Base-by-base conservation (phyloP, 768 basidiomycete species). In the Hypholoma fasciculare region DNA sequence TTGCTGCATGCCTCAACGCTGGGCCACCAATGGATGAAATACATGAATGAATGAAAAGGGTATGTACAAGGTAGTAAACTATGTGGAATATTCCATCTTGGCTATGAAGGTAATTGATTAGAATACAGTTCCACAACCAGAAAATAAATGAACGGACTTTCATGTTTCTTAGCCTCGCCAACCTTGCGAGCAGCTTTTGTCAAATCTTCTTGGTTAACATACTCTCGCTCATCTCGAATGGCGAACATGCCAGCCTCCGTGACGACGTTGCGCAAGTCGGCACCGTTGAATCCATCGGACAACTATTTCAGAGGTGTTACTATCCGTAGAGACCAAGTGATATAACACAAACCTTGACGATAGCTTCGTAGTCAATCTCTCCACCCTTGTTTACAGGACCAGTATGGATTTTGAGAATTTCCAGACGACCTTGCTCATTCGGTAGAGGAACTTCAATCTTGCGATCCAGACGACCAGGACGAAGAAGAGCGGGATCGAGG, bases 171-270 rank as follows among this genome's bases (percentile, higher is more conserved):
- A 14, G 94, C 92, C 66, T 98, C 96, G 42, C 88, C 86, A 17
- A 98, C 88, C 71, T 99, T 99, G 63, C 97, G 82, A 40, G 92
- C 94, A 16, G 96, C 96, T 77, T 98, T 98, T 59, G 90, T 93
- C 56, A 97, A 78, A 74, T 99, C 96, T 68, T 98, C 96, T 72
- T 99, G 96, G 52, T 85, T 88, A 55, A 96, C 78, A 63, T 94
- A 95, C 67, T 96, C 94, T 60, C 94, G 90, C 65, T 98, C 96
- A 59, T 98, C 96, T 47, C 97, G 85, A 65, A 99, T 98, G 7
- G 97, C 97, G 68, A 98, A 98, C 94, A 99, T 96, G 46, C 96
- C 96, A 19, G 93, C 90, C 72, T 96, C 95, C 3, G 94, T 97
- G 43, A 96, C 86, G 20, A 98, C 92, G 70, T 98, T 98, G 49